Evolutionary conservation across 345 rosid species (phyloP).

Genomic region (Lepidium didymum): DNA sequence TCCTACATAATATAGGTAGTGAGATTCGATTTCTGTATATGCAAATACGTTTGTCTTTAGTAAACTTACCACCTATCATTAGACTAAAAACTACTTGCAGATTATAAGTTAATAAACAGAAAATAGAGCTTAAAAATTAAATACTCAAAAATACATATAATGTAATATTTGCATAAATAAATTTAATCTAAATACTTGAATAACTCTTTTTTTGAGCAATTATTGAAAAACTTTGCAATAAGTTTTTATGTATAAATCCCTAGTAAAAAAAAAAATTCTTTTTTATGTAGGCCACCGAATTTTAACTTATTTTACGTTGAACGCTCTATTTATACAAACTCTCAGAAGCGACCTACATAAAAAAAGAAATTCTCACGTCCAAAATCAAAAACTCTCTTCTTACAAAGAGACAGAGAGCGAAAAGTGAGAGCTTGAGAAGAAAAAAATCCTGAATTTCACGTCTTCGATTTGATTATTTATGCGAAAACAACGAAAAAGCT

Average conservation of each 20-base stretch:
- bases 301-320: neutral
- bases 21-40: too few relatives aligned
- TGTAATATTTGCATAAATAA: neutral
- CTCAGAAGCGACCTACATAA: neutral
- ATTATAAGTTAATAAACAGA: neutral
- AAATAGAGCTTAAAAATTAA: neutral
- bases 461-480: neutral
- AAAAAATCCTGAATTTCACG: neutral
- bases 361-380: neutral
- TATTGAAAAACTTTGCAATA: neutral
- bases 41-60: too few relatives aligned
- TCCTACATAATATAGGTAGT: too few relatives aligned
- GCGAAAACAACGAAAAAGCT: neutral
- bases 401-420: neutral
- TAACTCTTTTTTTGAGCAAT: neutral
- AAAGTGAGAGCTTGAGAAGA: neutral
- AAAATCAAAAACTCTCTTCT: conserved; percentile 14
- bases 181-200: neutral
- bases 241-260: neutral
- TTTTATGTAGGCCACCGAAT: neutral
- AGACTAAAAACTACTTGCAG: too few relatives aligned
- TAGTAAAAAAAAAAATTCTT: neutral
- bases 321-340: neutral
- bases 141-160: neutral
- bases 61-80: too few relatives aligned